Base-by-base conservation (phyloP, 2,329 filamentous ascomycete species). In the Verticillium isaacii region DNA sequence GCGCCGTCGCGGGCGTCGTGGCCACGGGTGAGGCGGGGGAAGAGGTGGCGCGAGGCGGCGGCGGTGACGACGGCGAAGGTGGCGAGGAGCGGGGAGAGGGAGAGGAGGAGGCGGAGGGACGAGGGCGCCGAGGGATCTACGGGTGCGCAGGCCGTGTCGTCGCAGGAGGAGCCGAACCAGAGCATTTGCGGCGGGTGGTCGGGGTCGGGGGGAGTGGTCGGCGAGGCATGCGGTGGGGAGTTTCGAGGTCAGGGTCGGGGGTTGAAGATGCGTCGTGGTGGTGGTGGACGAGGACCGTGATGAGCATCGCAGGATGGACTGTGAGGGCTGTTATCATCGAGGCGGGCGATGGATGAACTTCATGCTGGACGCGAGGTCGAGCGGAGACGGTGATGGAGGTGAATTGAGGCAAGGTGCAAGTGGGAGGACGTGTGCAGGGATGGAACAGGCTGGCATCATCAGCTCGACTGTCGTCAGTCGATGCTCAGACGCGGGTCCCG, bases 1-100 rank as follows among this genome's bases (percentile, higher is more conserved):
- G 86, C 80, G 67, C 84, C 86, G 65, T 87, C 83, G 62, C 80
- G 75, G 60, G 70, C 63, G 12, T 80, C 73, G 64, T 83, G 77
- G 14, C 82, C 69, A 63, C 82, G 81, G 50, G 89, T 87, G 9
- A 96, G 82, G n/a, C 85, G 77, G 3, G 92, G 91, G 68, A 91
- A 93, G 19, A 96, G 76, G 68, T 86, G 88, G 39, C 85, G 83
- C 58, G 87, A 82, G 58, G 90, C 88, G 60, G 90, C 75, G 39
- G 84, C 69, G 58, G 83, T 84, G 66, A 90, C 85, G 58, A 84
- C 70, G 65, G 85, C 66, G 74, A 94, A 94, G 41, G 91, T 90
- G 62, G 86, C 73, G 62, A 91, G 72, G 73, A 95, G 92, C 0
- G 91, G 91, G 3, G 85, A 81, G 29, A 91, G 85, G 62, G 91